Percentiles rank a stretch among this genome's conserved stretches.
Evolutionary conservation across 2,329 filamentous ascomycete genomes (phyloP).

Genomic region (Aspergillus piperis): DNA sequence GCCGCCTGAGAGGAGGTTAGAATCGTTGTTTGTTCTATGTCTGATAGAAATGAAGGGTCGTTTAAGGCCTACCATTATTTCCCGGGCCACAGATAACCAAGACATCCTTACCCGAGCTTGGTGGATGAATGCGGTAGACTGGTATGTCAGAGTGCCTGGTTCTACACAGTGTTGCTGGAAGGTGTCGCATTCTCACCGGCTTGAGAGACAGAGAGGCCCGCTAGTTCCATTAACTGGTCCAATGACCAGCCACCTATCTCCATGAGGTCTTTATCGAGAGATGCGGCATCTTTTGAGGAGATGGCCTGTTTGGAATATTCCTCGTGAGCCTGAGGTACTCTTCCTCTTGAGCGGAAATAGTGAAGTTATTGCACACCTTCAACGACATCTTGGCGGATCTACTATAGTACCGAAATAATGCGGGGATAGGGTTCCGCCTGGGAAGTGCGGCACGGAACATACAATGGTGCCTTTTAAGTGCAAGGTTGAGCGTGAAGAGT

Average conservation of each 20-base stretch:
- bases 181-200: conserved; percentile 60
- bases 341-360: not conserved
- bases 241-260: conserved; percentile 81
- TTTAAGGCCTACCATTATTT: conserved; percentile 55
- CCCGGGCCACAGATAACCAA: conserved; percentile 89
- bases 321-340: not conserved
- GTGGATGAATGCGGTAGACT: conserved; percentile 86
- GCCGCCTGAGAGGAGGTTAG: conserved; percentile 61
- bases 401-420: conserved; percentile 26
- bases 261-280: conserved; percentile 94
- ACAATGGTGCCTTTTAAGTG: conserved; percentile 9
- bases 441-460: conserved; percentile 30
- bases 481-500: not conserved
- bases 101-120: conserved; percentile 67
- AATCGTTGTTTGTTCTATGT: not conserved
- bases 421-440: conserved; percentile 14
- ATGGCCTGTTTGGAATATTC: conserved; percentile 65
- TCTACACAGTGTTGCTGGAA: not conserved
- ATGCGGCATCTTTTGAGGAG: conserved; percentile 80
- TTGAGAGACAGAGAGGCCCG: conserved; percentile 89
- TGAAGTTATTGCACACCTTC: conserved; percentile 33
- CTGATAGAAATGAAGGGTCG: not conserved
- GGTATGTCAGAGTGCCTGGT: not conserved
- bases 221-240: conserved; percentile 96
- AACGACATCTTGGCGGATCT: conserved; percentile 43